Base-by-base conservation (phyloP, 306 rosid species). In the Geum urbanum region DNA sequence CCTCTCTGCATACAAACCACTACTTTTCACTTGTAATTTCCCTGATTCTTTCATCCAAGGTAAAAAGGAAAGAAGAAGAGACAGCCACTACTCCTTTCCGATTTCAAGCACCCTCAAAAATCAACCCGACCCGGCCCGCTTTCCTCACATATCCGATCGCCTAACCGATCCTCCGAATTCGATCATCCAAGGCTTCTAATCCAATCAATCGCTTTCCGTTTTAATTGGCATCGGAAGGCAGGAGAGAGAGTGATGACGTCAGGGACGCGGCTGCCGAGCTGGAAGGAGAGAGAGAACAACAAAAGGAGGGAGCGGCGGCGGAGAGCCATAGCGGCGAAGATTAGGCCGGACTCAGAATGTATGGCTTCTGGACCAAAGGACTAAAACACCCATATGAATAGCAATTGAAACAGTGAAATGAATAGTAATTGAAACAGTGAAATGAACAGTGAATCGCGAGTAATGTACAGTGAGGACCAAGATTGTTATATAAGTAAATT, bases 201-300 rank as follows among this genome's bases (percentile, higher is more conserved):
- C 13, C 22, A 15, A 3, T 6, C 9, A 12, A 24, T 19, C 12
- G 44, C 47, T 59, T 66, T 27, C 48, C 59, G 49, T 47, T 15
- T 47, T 47, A 49, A 54, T 12, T 7, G 37, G 37, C 37, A 32
- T 43, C 46, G 46, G 37, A 32, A 32, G 37, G 37, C 37, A 32
- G 37, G 3, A 32, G 46, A 8, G 67, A 37, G 13, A 49, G 80
- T 47, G 82, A 91, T 91, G 97, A 85, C 95, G 83, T 76, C 89
- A 51, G 97, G 97, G 76, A 70, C 84, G 65, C 83, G 96, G 70
- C 82, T 84, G 50, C 97, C 96, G 4, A 85, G 96, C 15, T 89
- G 88, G 94, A 89, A 84, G 86, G 97, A 89, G 87, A 84, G 97
- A 46, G 97, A 91, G 79, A 91, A 87, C 87, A 89, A 89, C 82